Conservation (phyloP, 1,284 basidiomycete genomes). For the Cutaneotrichosporon cutaneum region DNA sequence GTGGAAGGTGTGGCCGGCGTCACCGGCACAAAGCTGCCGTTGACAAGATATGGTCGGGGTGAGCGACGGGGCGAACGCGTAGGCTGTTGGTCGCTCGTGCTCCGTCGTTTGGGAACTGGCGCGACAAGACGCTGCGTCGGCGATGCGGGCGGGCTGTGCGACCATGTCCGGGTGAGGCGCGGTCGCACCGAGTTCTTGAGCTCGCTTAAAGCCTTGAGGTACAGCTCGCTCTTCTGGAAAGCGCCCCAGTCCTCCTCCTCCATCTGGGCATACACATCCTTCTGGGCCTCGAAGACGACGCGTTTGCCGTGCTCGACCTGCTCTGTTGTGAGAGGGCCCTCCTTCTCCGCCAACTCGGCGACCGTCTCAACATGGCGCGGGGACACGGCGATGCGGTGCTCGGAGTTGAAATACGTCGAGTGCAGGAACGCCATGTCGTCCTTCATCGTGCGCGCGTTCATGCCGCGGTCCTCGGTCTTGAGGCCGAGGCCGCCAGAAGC, state of each 20-base stretch:
- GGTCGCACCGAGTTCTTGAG: conserved; percentile 40
- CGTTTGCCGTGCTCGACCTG: conserved; percentile 48
- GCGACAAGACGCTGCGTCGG: not conserved
- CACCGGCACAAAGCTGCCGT: conserved; percentile 34
- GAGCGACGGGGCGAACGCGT: not conserved
- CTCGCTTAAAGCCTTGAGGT: conserved; percentile 82
- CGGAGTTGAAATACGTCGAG: conserved; percentile 73
- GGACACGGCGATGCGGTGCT: conserved; percentile 28
- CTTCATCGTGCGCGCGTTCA: conserved; percentile 26
- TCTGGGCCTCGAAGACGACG: conserved; percentile 71
- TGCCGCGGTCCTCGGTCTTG: conserved; percentile 7
- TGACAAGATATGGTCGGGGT: conserved; percentile 22
- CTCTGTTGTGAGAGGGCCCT: conserved; percentile 9
- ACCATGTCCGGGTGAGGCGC: conserved; percentile 5
- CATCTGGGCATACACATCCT: conserved; percentile 82
- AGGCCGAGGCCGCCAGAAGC: conserved; percentile 58
- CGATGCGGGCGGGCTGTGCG: conserved; percentile 6
- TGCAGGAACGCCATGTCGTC: conserved; percentile 87
- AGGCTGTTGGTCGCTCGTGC: conserved; percentile 3
- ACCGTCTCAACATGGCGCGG: conserved; percentile 26
- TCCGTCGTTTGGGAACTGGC: not conserved
- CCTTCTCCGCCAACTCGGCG: conserved; percentile 22
- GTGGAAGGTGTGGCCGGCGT: conserved; percentile 24
- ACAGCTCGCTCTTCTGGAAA: conserved; percentile 82
- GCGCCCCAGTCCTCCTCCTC: conserved; percentile 85